Base-by-base conservation (phyloP, 768 basidiomycete species). In the Cantharellus anzutake region DNA sequence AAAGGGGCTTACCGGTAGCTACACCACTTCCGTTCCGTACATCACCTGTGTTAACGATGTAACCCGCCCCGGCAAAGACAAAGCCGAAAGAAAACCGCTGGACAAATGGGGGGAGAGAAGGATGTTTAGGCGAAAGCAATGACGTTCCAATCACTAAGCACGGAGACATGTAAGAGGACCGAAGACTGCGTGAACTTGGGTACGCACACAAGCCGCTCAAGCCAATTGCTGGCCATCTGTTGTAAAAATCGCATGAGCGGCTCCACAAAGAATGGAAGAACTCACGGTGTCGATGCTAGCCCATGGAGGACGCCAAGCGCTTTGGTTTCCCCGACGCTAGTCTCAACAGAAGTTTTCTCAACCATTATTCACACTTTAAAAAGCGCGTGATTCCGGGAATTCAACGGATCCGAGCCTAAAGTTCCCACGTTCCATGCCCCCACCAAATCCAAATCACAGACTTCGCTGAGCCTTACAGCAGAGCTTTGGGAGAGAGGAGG, bases 11-110 rank as follows among this genome's bases (percentile, higher is more conserved):
- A 73, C 71, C 68, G 35, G 71, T 76, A 20, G 71, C 63, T 29
- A 76, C 73, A 0, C 76, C 76, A 57, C 72, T 70, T 1, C 76
- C 76, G 59, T 78, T 76, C 38, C 71, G 66, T 39, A 61, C 61
- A 48, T 76, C 75, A 2, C 74, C 75, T 3, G 67, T 35, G 3
- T 67, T 59, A 42, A 76, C 61, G 1, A 75, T 71, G 64, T 75
- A 76, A 1, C 74, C 74, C 1, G 75, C 71, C 0, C 76, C 75
- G 0, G 70, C 71, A 51, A 78, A 75, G 14, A 73, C 68, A 4
- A 73, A 62, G 5, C 72, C 69, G 61, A 78, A 78, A 2, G 74
- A 75, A 2, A 74, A 65, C 2, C 75, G 71, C 4, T 73, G 68
- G 34, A 74, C 67, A 61, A 76, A 71, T 2, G 73, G 75, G 0